Percentiles rank a stretch among this genome's conserved stretches.
Conservation (phyloP, 371 early-diverging fungal genomes). For the Mucor lusitanicus region DNA sequence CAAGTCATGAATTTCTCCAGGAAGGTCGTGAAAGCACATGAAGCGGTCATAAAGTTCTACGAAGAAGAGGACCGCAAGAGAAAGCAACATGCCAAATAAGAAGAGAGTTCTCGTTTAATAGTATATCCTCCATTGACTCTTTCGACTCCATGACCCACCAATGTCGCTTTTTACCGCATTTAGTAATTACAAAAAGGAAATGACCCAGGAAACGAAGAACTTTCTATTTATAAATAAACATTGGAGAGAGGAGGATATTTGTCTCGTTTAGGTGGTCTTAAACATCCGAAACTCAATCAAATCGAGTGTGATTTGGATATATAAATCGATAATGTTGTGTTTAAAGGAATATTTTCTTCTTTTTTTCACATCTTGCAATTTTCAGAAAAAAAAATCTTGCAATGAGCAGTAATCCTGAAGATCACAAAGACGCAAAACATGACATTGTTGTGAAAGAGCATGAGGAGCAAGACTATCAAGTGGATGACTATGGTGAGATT, state of each 20-base stretch:
- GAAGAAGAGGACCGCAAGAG: neutral
- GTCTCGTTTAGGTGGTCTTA: neutral
- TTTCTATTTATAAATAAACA: constrained; percentile 1
- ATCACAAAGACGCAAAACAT: constrained; percentile 13
- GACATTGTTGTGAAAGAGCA: constrained; percentile 22
- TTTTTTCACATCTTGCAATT: neutral
- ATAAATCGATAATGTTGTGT: neutral
- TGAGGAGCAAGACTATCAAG: constrained; percentile 21
- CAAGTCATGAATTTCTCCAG: constrained; percentile 79
- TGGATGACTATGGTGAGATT: neutral
- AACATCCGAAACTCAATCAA: constrained; percentile 2
- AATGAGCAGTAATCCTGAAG: neutral
- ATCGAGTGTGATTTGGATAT: neutral
- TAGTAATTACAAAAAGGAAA: neutral
- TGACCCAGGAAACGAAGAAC: neutral
- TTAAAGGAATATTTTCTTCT: neutral
- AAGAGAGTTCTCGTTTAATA: too few species aligned
- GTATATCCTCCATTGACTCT: too few species aligned
- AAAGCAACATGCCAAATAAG: neutral
- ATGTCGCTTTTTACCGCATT: neutral
- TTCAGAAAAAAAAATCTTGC: neutral
- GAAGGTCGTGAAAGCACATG: constrained; percentile 29
- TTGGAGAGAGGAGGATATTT: neutral
- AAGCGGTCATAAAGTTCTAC: constrained; percentile 70
- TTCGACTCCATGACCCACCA: neutral